Base-by-base conservation (phyloP, 345 rosid species). In the Cardamine occulta region DNA sequence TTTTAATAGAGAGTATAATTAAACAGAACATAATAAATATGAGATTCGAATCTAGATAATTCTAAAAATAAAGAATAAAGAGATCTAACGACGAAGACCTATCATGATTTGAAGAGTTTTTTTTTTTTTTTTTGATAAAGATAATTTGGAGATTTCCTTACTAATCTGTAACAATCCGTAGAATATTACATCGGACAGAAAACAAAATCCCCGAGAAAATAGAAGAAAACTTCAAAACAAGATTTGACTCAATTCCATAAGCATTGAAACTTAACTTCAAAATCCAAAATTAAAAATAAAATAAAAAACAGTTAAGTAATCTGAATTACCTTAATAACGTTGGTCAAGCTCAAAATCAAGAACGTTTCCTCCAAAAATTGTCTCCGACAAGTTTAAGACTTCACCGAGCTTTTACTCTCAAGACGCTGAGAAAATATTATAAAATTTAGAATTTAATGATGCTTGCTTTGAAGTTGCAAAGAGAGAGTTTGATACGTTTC, bases 81-180 rank as follows among this genome's bases (percentile, higher is more conserved):
- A 77, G 57, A 66, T 78, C 57, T 66, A 78, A 66, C 19, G 73
- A 78, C 35, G 55, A 71, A 57, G 62, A 64, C 67, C 63, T 57
- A 66, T 63, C 10, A 70, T 0, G 40, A 66, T 55, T 76, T 77
- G 63, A 63, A 63, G 37, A 49, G 8, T 47, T 77, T 35, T 35
- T 35, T 35, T 8, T 8, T 35, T 7, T 7, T 0, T 35, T 32
- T 32, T 32, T 32, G 2, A 32, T 7, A 37, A 37, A 37, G 40
- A 68, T 1, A 15, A 56, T 52, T 75, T 76, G 61, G 55, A 64
- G 29, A 40, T 2, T 37, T 77, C 67, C 17, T 32, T 57, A 55
- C 19, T 48, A 58, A 77, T n/a, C 61, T 71, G 60, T 62, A 32
- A 45, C 59, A 63, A 63, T 77, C 45, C 18, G 0, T 35, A 10